Evolutionary conservation across 768 basidiomycete species (phyloP).

Genomic region (Boletus sp.): DNA sequence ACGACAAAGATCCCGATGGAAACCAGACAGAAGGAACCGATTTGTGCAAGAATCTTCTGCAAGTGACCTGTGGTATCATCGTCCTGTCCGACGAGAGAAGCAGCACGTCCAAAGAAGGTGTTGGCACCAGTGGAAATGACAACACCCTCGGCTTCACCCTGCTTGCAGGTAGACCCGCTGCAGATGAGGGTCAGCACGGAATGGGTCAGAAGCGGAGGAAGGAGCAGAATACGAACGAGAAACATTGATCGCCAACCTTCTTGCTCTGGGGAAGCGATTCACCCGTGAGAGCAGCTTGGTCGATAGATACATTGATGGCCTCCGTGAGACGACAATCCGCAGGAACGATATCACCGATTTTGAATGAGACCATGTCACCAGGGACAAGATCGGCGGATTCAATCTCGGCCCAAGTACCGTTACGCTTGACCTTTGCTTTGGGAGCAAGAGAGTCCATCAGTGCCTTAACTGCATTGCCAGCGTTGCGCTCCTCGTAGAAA

Average conservation of each 20-base stretch:
- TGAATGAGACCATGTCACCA: conserved; percentile 96
- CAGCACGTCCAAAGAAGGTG: conserved; percentile 99
- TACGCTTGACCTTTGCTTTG: conserved; percentile 92
- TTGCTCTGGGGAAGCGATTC: conserved; percentile 93
- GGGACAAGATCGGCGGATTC: conserved; percentile 90
- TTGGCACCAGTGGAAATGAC: conserved; percentile 98
- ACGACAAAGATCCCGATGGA: conserved; percentile 95
- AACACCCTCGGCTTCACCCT: conserved; percentile 98
- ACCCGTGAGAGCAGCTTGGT: conserved; percentile 97
- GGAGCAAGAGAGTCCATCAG: conserved; percentile 99
- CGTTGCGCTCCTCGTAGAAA: conserved; percentile 97
- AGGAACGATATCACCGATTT: conserved; percentile 98
- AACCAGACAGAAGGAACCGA: conserved; percentile 96
- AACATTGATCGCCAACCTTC: conserved; percentile 94
- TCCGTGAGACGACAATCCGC: conserved; percentile 97
- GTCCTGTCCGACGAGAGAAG: conserved; percentile 95
- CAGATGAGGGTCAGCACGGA: background rate
- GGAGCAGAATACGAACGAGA: conserved; percentile 69
- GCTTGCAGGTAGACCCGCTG: conserved; percentile 96
- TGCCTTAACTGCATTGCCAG: conserved; percentile 98
- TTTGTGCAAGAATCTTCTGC: conserved; percentile 97
- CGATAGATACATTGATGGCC: conserved; percentile 96
- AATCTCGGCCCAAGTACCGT: conserved; percentile 82
- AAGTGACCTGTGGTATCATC: conserved; percentile 98
- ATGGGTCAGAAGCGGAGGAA: background rate